These are phyloP conservation scores for Anthoceros angustus DNA, from an alignment of 225 moss, liverwort and hornwort species.

Conservation along the genomic window DNA sequence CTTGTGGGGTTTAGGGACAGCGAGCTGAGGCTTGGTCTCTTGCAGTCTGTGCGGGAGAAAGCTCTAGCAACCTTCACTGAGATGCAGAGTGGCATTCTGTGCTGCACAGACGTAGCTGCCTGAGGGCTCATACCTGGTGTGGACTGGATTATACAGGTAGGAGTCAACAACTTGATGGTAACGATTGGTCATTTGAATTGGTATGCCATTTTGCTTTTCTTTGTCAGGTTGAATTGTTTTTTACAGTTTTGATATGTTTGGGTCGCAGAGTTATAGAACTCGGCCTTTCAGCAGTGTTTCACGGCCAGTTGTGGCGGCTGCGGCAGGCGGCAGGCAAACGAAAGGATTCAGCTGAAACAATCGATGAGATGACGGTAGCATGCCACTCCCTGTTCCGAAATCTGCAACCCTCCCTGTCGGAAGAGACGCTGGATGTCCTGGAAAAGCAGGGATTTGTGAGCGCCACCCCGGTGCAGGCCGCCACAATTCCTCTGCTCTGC, in stretches of 20 bases:
- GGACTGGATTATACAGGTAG: constrained; percentile 94
- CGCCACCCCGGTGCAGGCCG: constrained; percentile 85
- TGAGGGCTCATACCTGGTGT: constrained; percentile 97
- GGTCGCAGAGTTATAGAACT: too few relatives aligned
- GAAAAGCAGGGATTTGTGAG: constrained; percentile 48
- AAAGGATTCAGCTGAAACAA: neutral
- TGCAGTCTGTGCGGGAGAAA: constrained; percentile 81
- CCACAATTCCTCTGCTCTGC: constrained; percentile 78
- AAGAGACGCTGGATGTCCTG: constrained; percentile 49
- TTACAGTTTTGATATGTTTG: neutral
- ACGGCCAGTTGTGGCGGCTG: too few relatives aligned
- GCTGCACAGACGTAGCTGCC: constrained; percentile 94
- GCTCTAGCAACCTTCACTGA: constrained; percentile 62
- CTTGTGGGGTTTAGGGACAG: too few relatives aligned
- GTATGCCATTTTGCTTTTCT: too few relatives aligned
- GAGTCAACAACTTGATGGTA: too few relatives aligned
- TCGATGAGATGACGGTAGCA: neutral
- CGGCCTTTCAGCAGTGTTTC: too few relatives aligned
- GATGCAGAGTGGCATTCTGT: constrained; percentile 49
- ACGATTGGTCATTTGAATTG: too few relatives aligned
- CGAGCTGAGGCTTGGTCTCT: too few relatives aligned
- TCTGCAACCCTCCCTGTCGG: constrained; percentile 50
- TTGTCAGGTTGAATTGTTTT: too few relatives aligned
- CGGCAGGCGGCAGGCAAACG: too few relatives aligned
- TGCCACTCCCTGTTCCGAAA: constrained; percentile 22